Evolutionary conservation across 305 asterid species (phyloP).

Genomic region (Fraxinus greggii): DNA sequence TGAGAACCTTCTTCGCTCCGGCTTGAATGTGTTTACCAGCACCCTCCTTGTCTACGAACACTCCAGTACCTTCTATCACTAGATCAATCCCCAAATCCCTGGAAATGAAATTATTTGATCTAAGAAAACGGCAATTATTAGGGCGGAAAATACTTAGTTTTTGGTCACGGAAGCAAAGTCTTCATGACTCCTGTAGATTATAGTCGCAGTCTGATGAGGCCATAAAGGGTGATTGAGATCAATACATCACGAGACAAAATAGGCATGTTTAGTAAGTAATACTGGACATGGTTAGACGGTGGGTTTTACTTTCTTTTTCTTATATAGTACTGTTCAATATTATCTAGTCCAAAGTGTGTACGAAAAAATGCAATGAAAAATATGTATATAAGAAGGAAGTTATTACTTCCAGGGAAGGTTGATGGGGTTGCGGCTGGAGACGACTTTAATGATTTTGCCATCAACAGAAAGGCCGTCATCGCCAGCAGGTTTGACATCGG

Average conservation of each 20-base stretch:
- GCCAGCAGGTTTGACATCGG: constrained; percentile 73
- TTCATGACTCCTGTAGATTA: not conserved
- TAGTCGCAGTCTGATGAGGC: not conserved
- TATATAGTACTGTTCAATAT: not conserved
- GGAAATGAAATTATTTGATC: not conserved
- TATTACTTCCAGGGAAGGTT: constrained; percentile 79
- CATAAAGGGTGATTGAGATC: not conserved
- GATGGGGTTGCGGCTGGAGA: constrained; percentile 70
- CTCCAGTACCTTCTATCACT: constrained; percentile 93
- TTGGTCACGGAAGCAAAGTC: not conserved
- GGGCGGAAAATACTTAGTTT: not conserved
- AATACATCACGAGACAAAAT: not conserved
- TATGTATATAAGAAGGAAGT: not conserved
- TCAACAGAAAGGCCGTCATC: constrained; percentile 67
- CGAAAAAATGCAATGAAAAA: not conserved
- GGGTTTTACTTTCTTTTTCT: not conserved
- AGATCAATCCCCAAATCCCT: constrained; percentile 77
- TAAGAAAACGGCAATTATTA: constrained; percentile 4
- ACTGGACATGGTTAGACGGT: not conserved
- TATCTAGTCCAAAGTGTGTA: not conserved
- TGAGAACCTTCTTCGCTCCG: constrained; percentile 90
- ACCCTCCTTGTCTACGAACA: constrained; percentile 85
- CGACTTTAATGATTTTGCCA: constrained; percentile 74
- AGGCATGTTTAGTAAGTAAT: not conserved
- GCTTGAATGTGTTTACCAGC: constrained; percentile 88